Conservation (phyloP, 129 eudicot genomes). For the Arctium minus region DNA sequence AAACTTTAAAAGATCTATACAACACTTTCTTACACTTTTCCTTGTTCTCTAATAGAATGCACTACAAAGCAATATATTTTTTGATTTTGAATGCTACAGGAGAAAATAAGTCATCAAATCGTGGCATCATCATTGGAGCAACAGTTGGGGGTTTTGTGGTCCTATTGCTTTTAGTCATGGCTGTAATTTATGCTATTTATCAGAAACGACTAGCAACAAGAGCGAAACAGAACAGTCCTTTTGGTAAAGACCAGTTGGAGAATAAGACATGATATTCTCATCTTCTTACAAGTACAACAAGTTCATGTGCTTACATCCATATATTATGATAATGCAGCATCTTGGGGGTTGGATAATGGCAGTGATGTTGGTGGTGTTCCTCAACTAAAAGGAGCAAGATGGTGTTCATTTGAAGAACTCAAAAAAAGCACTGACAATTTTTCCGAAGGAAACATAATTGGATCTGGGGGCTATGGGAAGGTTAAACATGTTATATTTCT, state of each 20-base stretch:
- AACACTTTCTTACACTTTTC: neutral
- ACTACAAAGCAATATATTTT: neutral
- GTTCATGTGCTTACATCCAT: neutral
- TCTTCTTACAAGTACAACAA: neutral
- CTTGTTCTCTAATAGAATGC: neutral
- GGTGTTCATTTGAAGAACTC: constrained; percentile 83
- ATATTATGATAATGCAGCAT: constrained; percentile 48
- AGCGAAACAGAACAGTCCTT: constrained; percentile 51
- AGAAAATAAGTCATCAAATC: constrained; percentile 42
- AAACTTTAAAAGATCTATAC: neutral
- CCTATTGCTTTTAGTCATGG: constrained; percentile 44
- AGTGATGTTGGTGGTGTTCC: constrained; percentile 61
- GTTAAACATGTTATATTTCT: constrained; percentile 23
- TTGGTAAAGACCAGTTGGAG: constrained; percentile 43
- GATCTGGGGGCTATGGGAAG: constrained; percentile 94
- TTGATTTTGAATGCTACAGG: constrained; percentile 31
- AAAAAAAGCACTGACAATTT: constrained; percentile 57
- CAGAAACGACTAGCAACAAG: constrained; percentile 53
- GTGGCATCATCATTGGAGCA: constrained; percentile 57
- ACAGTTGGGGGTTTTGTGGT: constrained; percentile 49
- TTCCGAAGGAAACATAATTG: constrained; percentile 68
- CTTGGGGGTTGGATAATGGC: constrained; percentile 60
- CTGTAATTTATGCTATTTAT: constrained; percentile 50
- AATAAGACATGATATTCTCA: neutral
- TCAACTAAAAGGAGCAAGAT: constrained; percentile 74